Conservation (phyloP, 2,329 filamentous ascomycete genomes). For the Aspergillus carbonarius region DNA sequence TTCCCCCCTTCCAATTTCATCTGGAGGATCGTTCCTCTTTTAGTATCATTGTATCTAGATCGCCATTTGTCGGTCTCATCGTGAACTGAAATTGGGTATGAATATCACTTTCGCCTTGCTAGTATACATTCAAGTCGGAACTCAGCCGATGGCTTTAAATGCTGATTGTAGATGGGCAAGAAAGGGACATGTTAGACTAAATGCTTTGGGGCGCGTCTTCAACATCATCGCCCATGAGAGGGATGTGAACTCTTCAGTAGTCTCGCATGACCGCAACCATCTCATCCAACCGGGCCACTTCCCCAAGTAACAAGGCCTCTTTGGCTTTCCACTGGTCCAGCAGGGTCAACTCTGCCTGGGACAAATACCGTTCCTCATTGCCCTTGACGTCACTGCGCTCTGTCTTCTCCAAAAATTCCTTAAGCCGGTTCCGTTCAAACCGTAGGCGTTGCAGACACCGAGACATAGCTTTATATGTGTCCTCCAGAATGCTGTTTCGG, state of each 20-base stretch:
- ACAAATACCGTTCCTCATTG: slow-evolving; percentile 77
- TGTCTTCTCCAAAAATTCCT: slow-evolving; percentile 74
- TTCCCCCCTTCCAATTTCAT: neutral
- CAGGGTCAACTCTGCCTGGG: slow-evolving; percentile 68
- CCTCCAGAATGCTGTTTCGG: slow-evolving; percentile 69
- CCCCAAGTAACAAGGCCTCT: slow-evolving; percentile 71
- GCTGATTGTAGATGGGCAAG: neutral
- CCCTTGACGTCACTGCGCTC: slow-evolving; percentile 84
- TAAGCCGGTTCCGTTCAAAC: slow-evolving; percentile 70
- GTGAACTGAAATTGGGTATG: neutral
- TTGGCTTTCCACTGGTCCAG: slow-evolving; percentile 63
- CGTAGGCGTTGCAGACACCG: slow-evolving; percentile 77
- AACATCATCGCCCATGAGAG: slow-evolving; percentile 5
- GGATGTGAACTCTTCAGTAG: slow-evolving; percentile 50
- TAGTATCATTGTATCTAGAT: neutral
- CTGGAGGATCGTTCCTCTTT: neutral
- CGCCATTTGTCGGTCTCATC: neutral
- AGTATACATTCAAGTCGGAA: neutral
- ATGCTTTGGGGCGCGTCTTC: neutral
- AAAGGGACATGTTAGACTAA: too few species aligned
- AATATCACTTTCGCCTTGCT: neutral
- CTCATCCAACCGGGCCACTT: slow-evolving; percentile 79
- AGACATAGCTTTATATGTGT: slow-evolving; percentile 86
- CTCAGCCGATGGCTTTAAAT: neutral
- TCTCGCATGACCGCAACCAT: slow-evolving; percentile 81